Percentiles rank a stretch among this genome's conserved stretches.
Conservation (phyloP, 73 alveolate genomes). For the Paramecium sexaurelia region DNA sequence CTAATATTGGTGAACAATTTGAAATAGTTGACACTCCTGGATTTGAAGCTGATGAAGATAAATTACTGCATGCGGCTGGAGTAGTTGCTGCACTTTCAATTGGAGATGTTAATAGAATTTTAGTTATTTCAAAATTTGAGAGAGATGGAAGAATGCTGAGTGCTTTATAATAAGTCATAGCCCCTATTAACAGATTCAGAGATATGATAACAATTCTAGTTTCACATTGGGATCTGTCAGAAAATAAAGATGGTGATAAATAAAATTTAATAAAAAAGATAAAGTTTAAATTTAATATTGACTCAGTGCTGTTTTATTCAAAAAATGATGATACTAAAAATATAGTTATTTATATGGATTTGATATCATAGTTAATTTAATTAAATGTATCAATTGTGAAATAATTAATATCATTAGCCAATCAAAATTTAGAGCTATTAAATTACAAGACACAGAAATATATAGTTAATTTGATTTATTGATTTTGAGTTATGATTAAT, state of each 20-base stretch:
- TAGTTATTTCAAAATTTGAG: neutral
- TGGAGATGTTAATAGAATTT: constrained; percentile 42
- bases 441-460: neutral
- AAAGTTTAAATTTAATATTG: neutral
- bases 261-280: neutral
- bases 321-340: neutral
- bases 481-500: neutral
- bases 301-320: neutral
- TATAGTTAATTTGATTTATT: neutral
- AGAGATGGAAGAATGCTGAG: constrained; percentile 6
- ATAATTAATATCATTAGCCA: neutral
- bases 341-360: too few relatives aligned
- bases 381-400: too few relatives aligned
- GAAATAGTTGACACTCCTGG: constrained; percentile 24
- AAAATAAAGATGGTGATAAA: neutral
- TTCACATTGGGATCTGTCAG: constrained; percentile 15
- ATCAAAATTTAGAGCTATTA: neutral
- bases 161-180: neutral
- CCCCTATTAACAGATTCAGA: neutral
- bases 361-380: too few relatives aligned
- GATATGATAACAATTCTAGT: constrained; percentile 2
- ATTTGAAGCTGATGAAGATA: neutral
- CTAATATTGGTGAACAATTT: neutral
- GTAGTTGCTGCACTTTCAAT: constrained; percentile 34
- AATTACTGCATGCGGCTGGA: constrained; percentile 30